Evolutionary conservation across 345 rosid species (phyloP), one percentile per base, ranked within the genome.

Genomic region (Lepidium didymum): DNA sequence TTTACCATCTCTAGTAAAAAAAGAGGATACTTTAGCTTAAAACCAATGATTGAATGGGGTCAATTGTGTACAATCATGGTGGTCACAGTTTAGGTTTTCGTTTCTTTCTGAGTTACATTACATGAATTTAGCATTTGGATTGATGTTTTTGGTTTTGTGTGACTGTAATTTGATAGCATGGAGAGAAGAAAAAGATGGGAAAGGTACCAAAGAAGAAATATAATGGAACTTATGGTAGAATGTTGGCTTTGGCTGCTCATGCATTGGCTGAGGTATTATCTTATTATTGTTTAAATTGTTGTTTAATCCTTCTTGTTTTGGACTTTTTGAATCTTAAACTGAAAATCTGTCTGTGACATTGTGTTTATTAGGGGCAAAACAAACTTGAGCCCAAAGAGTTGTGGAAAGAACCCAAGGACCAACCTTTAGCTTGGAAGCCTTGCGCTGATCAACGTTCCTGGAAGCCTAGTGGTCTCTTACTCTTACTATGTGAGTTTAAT

Each of bases 371-470:
- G 88, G 86, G 83, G 18, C 95, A 94, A 81, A 80, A 87, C 58
- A 91, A 87, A 67, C 78, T 81, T 23, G 99, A 89, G 74, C 99
- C 97, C 1, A 91, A 91, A 81, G 96, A 94, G 77, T 77, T 94
- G 56, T 94, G 99, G 99, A 75, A 79, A 65, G 97, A 87, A 68
- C 97, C 96, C 0, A 78, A 73, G 58, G 76, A 77, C 47, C 86
- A 81, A 68, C 86, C 96, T 75, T 86, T 93, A 63, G 84, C 89
- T 42, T 91, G 97, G 97, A 87, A 74, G 76, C 96, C 96, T 74
- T 94, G 97, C 44, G 85, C 99, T 13, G 84, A 94, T 77, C 87
- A 82, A 49, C 89, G 85, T 53, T 72, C 78, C 59, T 89, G 91
- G 97, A 74, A 80, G 51, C 85, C 90, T 53, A 87, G 67, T 33